Percentiles rank a stretch among this genome's conserved stretches.
phyloP scores from a whole-genome alignment of 371 early-diverging fungal species.

The Apophysomyces sp. region DNA sequence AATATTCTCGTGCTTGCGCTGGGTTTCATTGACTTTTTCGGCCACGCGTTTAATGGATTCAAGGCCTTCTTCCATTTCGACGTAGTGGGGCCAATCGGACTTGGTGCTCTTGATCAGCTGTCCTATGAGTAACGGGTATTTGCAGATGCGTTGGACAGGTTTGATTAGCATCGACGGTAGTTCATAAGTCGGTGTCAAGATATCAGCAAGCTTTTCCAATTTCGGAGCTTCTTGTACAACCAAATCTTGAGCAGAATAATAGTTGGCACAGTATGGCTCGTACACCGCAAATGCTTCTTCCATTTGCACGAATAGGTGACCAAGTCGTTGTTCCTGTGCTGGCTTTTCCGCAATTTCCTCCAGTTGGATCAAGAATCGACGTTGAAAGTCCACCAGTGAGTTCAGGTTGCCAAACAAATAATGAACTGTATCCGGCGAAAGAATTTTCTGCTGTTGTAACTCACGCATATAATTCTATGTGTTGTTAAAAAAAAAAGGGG shows the following conservation, averaged over 20 bases:
- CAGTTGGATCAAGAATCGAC: constrained; percentile 90
- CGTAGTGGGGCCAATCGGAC: constrained; percentile 64
- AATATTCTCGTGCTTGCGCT: constrained; percentile 85
- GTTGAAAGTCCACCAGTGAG: constrained; percentile 92
- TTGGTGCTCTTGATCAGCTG: constrained; percentile 81
- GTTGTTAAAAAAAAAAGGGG: neutral
- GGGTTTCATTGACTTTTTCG: constrained; percentile 89
- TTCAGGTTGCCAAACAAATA: constrained; percentile 91
- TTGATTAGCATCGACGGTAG: constrained; percentile 93
- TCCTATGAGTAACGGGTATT: constrained; percentile 89
- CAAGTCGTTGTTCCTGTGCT: constrained; percentile 86
- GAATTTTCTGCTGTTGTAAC: constrained; percentile 51
- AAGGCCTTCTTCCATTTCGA: constrained; percentile 80
- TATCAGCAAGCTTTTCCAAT: constrained; percentile 55
- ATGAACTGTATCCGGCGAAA: constrained; percentile 75
- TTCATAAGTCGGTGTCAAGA: constrained; percentile 83
- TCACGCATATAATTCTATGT: constrained; percentile 58
- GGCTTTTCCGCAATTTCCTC: constrained; percentile 77
- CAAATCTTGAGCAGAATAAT: constrained; percentile 70
- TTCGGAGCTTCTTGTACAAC: constrained; percentile 47
- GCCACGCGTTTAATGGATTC: constrained; percentile 83
- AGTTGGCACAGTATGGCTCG: constrained; percentile 93
- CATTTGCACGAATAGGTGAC: constrained; percentile 72
- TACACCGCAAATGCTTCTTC: constrained; percentile 91
- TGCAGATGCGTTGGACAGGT: constrained; percentile 97